phyloP scores from a whole-genome alignment of 75 land plant genomes.

The Sequoiadendron giganteum region DNA sequence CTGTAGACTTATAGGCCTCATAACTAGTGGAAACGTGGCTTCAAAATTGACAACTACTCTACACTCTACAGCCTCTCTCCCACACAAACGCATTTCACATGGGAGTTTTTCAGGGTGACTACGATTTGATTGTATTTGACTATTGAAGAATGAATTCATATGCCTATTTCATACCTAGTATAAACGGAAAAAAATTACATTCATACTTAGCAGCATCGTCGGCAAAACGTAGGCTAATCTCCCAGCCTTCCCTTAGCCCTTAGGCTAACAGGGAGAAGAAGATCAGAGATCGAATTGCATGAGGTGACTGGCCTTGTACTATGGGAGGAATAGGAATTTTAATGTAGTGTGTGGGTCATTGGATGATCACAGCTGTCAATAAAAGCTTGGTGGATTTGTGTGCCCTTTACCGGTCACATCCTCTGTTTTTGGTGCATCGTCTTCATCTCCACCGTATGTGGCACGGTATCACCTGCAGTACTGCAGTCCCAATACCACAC shows the following conservation, averaged over 20 bases:
- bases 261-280: conserved; percentile 6
- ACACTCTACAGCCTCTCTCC: background rate
- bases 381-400: conserved; percentile 5
- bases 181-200: background rate
- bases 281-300: conserved; percentile 3
- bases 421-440: background rate
- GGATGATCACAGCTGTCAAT: conserved; percentile 10
- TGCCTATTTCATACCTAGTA: background rate
- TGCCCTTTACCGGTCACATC: conserved; percentile 13
- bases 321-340: background rate
- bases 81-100: background rate
- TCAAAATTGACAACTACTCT: background rate
- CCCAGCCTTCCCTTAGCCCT: conserved; percentile 5
- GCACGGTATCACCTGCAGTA: conserved; percentile 7
- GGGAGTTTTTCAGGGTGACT: background rate
- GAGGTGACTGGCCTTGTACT: conserved; percentile 9
- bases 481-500: background rate
- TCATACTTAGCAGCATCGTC: background rate
- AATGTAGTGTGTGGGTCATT: background rate
- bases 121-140: background rate
- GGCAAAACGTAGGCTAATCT: background rate
- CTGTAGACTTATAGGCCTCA: background rate
- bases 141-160: background rate
- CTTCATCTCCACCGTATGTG: conserved; percentile 8
- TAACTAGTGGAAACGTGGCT: background rate